Conservation (phyloP, 83 land plant species). For the Diphasiastrum complanatum region DNA sequence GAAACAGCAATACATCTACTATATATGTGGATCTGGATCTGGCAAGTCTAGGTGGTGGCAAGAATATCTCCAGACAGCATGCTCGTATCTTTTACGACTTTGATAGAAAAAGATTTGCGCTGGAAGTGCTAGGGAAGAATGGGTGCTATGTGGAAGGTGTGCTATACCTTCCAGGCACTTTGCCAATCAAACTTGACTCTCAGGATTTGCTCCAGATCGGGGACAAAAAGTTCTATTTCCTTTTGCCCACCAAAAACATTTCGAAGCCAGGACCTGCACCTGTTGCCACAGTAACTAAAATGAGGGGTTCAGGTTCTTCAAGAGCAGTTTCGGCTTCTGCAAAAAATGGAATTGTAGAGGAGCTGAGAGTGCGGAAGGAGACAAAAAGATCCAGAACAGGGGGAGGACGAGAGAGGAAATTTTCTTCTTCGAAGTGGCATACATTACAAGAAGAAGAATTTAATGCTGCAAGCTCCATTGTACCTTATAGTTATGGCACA, state of each 20-base stretch:
- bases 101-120: constrained; percentile 72
- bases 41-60: constrained; percentile 85
- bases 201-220: constrained; percentile 96
- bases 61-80: constrained; percentile 96
- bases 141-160: constrained; percentile 88
- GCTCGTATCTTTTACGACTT: constrained; percentile 97
- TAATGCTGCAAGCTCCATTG: not conserved
- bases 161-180: constrained; percentile 64
- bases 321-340: not conserved
- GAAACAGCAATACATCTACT: constrained; percentile 79
- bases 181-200: constrained; percentile 86
- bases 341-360: not conserved
- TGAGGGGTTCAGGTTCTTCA: constrained; percentile 9
- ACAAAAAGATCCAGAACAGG: not conserved
- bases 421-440: too few species aligned
- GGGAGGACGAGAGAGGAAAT: not conserved
- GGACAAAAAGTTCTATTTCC: constrained; percentile 89
- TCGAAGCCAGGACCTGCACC: constrained; percentile 16
- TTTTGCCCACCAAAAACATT: constrained; percentile 62
- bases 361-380: not conserved
- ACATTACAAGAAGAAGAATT: too few species aligned
- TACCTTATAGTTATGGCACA: not conserved
- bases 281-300: not conserved
- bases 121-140: constrained; percentile 92
- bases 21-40: constrained; percentile 98